These are phyloP conservation scores for Candolleomyces eurysporus DNA, from an alignment of 768 basidiomycete species.

Conservation along the genomic window DNA sequence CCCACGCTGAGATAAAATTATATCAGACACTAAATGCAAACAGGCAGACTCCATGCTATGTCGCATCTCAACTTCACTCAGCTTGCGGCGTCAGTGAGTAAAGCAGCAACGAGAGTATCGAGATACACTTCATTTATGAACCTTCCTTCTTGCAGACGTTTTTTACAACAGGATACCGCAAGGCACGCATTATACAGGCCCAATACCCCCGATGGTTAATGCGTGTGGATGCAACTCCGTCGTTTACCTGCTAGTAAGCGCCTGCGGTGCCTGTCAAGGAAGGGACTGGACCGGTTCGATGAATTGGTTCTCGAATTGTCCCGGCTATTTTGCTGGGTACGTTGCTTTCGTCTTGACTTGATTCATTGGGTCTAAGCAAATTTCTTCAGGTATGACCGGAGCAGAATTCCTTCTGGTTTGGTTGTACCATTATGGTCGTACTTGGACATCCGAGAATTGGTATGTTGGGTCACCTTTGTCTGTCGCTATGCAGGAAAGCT, in stretches of 20 bases:
- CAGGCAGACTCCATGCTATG: background rate
- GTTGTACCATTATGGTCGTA: background rate
- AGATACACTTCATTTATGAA: background rate
- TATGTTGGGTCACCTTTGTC: background rate
- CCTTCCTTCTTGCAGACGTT: background rate
- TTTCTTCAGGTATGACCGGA: background rate
- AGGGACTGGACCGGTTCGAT: background rate
- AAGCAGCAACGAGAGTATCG: background rate
- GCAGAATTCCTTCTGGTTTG: background rate
- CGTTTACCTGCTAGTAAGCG: background rate
- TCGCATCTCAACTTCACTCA: background rate
- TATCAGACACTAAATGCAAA: background rate
- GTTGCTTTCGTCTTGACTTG: background rate
- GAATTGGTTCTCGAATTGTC: background rate
- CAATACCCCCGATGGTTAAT: background rate
- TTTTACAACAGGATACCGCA: background rate
- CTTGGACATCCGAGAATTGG: background rate
- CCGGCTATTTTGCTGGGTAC: background rate
- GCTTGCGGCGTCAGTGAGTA: background rate
- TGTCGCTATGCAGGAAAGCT: background rate
- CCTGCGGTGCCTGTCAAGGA: background rate
- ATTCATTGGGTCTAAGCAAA: background rate
- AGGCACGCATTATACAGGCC: background rate
- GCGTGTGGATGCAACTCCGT: background rate
- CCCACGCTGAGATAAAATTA: background rate